Base-by-base conservation (phyloP, 805 yeast species). In the Starmerella floricola region DNA sequence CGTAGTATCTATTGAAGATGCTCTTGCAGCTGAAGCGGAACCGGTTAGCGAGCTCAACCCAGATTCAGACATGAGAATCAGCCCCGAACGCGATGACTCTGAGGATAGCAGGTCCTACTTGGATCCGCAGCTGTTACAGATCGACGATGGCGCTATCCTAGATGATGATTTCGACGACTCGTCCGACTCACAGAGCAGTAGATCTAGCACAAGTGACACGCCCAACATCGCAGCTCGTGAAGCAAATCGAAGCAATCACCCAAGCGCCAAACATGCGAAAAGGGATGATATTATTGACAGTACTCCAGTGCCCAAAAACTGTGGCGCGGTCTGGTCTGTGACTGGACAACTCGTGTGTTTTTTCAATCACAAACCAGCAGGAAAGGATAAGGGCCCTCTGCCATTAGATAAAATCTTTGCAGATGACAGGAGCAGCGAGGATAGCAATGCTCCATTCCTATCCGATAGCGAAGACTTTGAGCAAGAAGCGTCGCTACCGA, bases 281-380 rank as follows among this genome's bases (percentile, higher is more conserved):
- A 8, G 36, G 17, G 36, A 33, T 6, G 72, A 64, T 8, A 53
- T 50, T n/a, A 24, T 76, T 54, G 94, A 84, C 55, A 78, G 84
- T 31, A 83, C 94, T 0, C 96, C 96, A 0, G 71, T 87, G 12
- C 95, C 96, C 0, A 86, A 83, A 55, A 91, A 86, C 8, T 87
- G 95, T 64, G 95, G 95, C 8, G 95, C 94, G 0, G 66, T 74
- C 1, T 87, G 95, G 95, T 69, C 93, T 0, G 70, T 75, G 11
- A 71, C 74, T 3, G 95, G 95, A 0, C 74, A 74, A 45, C 63
- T 87, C 38, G 79, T 87, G 1, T 83, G 94, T 55, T 87, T 87
- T 54, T 85, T 84, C 61, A 72, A 79, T 8, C 76, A 47, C 11
- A 41, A 41, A 21, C 35, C 41, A 3, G 30, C 36, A 8, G 21